Base-by-base conservation (phyloP, 352 stramenopile species). In the Pythium vanterpoolii region DNA sequence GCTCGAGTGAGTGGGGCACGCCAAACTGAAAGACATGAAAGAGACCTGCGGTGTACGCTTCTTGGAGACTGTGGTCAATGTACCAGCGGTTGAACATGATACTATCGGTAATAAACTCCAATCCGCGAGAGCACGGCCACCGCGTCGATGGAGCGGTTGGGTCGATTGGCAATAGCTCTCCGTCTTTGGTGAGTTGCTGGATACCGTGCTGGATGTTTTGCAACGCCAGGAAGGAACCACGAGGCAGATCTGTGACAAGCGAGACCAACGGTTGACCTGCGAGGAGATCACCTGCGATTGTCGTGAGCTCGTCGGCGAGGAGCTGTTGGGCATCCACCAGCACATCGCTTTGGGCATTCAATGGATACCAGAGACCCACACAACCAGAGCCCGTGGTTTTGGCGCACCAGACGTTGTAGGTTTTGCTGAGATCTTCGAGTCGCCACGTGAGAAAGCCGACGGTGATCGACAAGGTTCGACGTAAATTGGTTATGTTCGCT, bases 1-100 rank as follows among this genome's bases (percentile, higher is more conserved):
- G n/a, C n/a, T n/a, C n/a, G n/a, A n/a, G 21, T 5, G 38, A 16
- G 28, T 66, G 59, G 36, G 26, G 42, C 39, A 59, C 52, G 36
- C 60, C 60, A 54, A 59, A 60, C 48, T 68, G 60, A 53, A 68
- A 68, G 18, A 68, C 21, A 28, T 62, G 52, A 33, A 68, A 68
- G 13, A 68, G 48, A 8, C 26, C 60, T 3, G 60, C 60, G 0
- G 60, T 68, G 53, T 68, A 68, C 0, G 46, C 46, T 33, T 68
- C 60, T 48, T 68, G 60, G 10, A 68, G 47, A 42, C 52, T 46
- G 26, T 60, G 34, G 21, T 62, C 53, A n/a, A 68, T 62, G 26
- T 55, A 59, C 60, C 60, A 68, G 13, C 39, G 48, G 34, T 68
- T 62, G 13, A 54, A 14, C 24, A 54, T 38, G 39, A 68, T 62